Evolutionary conservation across 192 early-diverging fungal species (phyloP).

Genomic region (Anaeromyces robustus): DNA sequence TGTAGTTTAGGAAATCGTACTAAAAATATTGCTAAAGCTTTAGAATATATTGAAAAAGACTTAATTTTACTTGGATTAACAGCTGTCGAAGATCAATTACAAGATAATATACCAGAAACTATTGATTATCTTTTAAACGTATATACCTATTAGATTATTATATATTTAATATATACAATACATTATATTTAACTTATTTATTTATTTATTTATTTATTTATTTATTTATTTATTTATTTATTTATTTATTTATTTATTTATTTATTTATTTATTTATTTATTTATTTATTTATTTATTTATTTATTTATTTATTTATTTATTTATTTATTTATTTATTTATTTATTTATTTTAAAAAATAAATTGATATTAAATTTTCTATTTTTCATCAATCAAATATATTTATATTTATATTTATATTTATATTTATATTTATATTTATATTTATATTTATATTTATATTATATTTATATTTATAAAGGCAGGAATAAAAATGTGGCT

Average conservation of each 20-base stretch:
- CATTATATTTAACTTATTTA: no score
- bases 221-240: no score
- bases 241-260: no score
- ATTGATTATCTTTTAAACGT: constrained; percentile 58
- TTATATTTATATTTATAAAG: not conserved
- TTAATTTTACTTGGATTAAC: constrained; percentile 84
- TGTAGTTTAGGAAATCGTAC: constrained; percentile 46
- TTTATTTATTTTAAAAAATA: not conserved
- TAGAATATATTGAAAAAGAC: constrained; percentile 64
- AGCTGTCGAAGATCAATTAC: constrained; percentile 92
- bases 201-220: no score
- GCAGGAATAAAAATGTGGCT: constrained; percentile 38
- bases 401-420: not conserved
- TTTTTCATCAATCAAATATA: no score
- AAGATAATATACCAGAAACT: constrained; percentile 87
- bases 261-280: no score
- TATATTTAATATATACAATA: no score
- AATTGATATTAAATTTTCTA: no score
- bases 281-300: no score
- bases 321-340: not conserved
- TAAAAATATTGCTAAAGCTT: constrained; percentile 51
- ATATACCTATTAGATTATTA: not conserved
- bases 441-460: not conserved
- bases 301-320: not conserved
- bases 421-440: not conserved